Conservation (phyloP, 2,329 filamentous ascomycete genomes). For the Tolypocladium ophioglossoides region DNA sequence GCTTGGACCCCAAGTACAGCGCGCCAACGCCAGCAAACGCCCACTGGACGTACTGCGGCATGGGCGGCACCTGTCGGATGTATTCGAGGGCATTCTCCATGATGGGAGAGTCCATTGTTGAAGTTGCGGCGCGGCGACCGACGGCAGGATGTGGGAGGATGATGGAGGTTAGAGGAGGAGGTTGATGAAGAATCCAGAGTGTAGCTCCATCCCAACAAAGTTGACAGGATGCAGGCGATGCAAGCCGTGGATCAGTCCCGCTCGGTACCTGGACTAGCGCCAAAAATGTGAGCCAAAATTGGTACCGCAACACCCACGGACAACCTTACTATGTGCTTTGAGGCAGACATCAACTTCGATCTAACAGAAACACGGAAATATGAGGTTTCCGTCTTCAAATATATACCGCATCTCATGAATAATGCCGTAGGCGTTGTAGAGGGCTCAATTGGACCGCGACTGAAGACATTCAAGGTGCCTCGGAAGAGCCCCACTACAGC, state of each 20-base stretch:
- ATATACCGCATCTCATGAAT: background rate
- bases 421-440: background rate
- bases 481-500: background rate
- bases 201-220: background rate
- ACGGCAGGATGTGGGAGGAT: background rate
- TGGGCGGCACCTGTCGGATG: conserved; percentile 11
- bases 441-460: background rate
- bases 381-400: background rate
- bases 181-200: background rate
- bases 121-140: background rate
- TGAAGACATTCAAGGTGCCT: background rate
- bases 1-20: conserved; percentile 44
- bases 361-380: too few species aligned
- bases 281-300: background rate
- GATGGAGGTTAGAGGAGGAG: background rate
- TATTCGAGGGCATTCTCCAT: conserved; percentile 19
- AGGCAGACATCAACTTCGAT: background rate
- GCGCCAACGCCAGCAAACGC: conserved; percentile 46
- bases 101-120: conserved; percentile 1
- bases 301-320: background rate
- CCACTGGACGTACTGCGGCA: conserved; percentile 36
- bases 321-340: too few species aligned
- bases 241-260: background rate
- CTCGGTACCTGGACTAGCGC: background rate
- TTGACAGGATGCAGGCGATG: background rate